These are phyloP conservation scores for Combretum micranthum DNA, from an alignment of 345 rosid species.

Conservation along the genomic window DNA sequence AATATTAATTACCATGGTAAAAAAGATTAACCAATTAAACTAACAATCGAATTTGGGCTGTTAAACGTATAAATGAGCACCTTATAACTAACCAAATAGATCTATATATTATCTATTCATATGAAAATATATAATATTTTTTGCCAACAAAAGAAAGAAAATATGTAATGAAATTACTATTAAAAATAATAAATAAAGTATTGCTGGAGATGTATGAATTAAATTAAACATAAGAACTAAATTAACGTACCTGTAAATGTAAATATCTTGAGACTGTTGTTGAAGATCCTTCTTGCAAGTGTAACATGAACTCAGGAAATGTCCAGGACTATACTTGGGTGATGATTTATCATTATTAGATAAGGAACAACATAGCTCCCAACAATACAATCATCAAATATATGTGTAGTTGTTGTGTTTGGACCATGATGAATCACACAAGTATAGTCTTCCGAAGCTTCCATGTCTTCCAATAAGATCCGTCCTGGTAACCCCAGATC, in stretches of 20 bases:
- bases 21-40: too few species aligned
- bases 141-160: too few species aligned
- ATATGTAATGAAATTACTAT: too few species aligned
- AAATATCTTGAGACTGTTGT: slow-evolving; percentile 45
- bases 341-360: slow-evolving; percentile 10
- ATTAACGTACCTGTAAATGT: slow-evolving; percentile 61
- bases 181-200: too few species aligned
- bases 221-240: not conserved
- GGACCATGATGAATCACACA: slow-evolving; percentile 71
- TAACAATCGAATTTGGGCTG: too few species aligned
- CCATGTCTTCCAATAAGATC: slow-evolving; percentile 47
- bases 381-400: slow-evolving; percentile 66
- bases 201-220: not conserved
- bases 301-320: slow-evolving; percentile 53
- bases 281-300: slow-evolving; percentile 77
- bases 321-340: slow-evolving; percentile 6
- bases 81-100: too few species aligned
- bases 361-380: slow-evolving; percentile 24
- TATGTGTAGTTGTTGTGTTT: slow-evolving; percentile 72
- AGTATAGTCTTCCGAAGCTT: slow-evolving; percentile 81
- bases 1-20: too few species aligned
- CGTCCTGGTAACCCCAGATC: slow-evolving; percentile 20
- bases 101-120: too few species aligned
- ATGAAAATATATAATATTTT: too few species aligned
- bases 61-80: too few species aligned